phyloP scores from a whole-genome alignment of 805 yeast species.

The Cyberlindnera misumaiensis region DNA sequence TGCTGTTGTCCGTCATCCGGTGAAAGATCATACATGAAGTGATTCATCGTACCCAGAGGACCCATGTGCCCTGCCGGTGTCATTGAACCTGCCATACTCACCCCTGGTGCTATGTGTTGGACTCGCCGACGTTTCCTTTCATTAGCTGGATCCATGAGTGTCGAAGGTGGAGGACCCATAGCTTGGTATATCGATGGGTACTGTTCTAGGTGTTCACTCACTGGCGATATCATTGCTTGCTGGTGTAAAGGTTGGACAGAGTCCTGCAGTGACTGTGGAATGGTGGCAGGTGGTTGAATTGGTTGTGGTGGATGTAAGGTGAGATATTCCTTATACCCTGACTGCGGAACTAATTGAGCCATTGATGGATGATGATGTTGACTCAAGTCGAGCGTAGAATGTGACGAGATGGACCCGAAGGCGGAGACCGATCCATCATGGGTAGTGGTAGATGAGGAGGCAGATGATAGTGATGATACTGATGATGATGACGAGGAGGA shows the following conservation, averaged over 20 bases:
- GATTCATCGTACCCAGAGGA: background rate
- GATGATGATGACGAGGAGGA: background rate
- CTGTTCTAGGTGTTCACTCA: background rate
- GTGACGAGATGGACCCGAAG: too few species aligned
- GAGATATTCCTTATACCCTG: background rate
- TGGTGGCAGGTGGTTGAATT: background rate
- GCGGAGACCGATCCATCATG: too few species aligned
- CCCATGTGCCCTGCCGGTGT: too few species aligned
- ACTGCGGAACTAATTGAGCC: background rate
- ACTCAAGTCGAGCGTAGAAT: too few species aligned
- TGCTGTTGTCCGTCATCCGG: background rate
- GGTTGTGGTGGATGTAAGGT: slow-evolving; percentile 3
- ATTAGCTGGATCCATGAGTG: too few species aligned
- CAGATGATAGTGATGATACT: background rate
- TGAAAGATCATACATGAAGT: background rate
- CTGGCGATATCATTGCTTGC: background rate
- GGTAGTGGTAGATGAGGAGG: background rate
- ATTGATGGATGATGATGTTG: background rate
- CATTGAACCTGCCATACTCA: too few species aligned
- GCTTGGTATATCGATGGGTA: too few species aligned
- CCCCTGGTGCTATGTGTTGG: too few species aligned
- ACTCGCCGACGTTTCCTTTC: too few species aligned
- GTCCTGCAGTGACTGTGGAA: background rate
- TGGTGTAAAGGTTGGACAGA: background rate
- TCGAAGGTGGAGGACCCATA: too few species aligned